These are phyloP conservation scores for Dichotomopilus funicola DNA, from an alignment of 2,329 filamentous ascomycete species.

Conservation along the genomic window DNA sequence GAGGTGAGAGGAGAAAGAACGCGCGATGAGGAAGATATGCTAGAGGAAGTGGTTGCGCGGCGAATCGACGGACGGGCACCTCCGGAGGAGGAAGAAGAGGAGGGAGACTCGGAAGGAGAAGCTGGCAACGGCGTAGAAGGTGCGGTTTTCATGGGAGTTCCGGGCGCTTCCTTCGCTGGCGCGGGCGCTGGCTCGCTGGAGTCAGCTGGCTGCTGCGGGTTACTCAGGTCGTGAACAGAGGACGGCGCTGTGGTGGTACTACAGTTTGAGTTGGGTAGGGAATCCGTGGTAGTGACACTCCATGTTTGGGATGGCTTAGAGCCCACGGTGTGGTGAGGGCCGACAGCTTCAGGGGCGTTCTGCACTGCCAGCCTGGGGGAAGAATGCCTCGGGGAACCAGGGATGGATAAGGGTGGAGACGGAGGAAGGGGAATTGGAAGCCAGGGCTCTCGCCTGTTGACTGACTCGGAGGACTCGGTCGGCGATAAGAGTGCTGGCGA, in stretches of 20 bases:
- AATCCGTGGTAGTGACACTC: conserved; percentile 26
- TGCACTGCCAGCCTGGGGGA: conserved; percentile 38
- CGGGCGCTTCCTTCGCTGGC: not conserved
- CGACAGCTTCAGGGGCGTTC: conserved; percentile 29
- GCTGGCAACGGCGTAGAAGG: not conserved
- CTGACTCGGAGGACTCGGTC: conserved; percentile 44
- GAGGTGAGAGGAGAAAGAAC: too few species aligned
- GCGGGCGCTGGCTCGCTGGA: not conserved
- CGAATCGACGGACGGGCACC: conserved; percentile 38
- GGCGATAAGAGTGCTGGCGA: conserved; percentile 32
- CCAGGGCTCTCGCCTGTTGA: conserved; percentile 49
- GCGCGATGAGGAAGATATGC: conserved; percentile 36
- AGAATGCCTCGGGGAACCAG: conserved; percentile 33
- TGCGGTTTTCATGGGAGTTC: not conserved
- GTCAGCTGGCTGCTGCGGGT: not conserved
- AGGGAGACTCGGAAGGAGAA: not conserved
- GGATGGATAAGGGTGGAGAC: conserved; percentile 39
- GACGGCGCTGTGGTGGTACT: conserved; percentile 26
- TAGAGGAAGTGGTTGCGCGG: conserved; percentile 45
- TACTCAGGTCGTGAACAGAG: conserved; percentile 11
- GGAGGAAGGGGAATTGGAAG: conserved; percentile 40
- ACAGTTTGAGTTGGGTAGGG: conserved; percentile 10
- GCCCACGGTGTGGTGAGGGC: conserved; percentile 31
- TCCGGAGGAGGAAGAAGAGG: conserved; percentile 25
- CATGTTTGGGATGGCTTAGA: conserved; percentile 28